Conservation (phyloP, 768 basidiomycete species). For the Podaxis carcinomalis region DNA sequence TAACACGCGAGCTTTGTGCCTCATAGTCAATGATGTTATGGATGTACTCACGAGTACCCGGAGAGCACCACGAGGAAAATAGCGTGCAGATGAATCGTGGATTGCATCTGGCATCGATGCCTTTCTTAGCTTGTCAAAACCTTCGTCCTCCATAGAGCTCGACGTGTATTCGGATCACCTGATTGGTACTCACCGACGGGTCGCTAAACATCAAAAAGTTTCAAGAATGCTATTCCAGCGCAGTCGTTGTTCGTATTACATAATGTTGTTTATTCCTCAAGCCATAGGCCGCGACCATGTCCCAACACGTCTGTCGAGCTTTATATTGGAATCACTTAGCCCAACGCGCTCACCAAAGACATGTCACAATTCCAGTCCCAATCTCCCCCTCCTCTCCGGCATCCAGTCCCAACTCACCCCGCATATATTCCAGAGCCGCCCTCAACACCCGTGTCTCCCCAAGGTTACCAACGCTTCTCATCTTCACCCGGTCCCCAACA, state of each 20-base stretch:
- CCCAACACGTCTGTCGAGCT: not conserved
- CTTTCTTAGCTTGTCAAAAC: not conserved
- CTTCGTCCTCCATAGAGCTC: not conserved
- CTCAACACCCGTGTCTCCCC: conserved; percentile 68
- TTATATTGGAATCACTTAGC: not conserved
- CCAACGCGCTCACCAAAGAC: not conserved
- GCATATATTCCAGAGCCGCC: conserved; percentile 83
- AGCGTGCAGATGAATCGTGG: not conserved
- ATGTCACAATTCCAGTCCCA: not conserved
- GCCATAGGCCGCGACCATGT: too few species aligned
- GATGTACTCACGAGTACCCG: not conserved
- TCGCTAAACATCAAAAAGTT: too few species aligned
- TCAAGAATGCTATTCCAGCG: too few species aligned
- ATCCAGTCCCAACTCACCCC: conserved; percentile 86
- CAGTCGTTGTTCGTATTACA: not conserved
- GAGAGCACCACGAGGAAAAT: not conserved
- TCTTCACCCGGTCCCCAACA: conserved; percentile 47
- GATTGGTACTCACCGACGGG: too few species aligned
- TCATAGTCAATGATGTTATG: not conserved
- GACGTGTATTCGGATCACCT: too few species aligned
- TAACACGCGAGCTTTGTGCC: not conserved
- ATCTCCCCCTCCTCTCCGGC: conserved; percentile 79
- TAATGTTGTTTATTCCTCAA: too few species aligned
- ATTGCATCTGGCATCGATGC: not conserved
- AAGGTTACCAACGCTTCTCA: conserved; percentile 70